Percentiles rank a stretch among this genome's conserved stretches.
Evolutionary conservation across 495 filamentous ascomycete genomes (phyloP).

Genomic region (Neurospora sp.): DNA sequence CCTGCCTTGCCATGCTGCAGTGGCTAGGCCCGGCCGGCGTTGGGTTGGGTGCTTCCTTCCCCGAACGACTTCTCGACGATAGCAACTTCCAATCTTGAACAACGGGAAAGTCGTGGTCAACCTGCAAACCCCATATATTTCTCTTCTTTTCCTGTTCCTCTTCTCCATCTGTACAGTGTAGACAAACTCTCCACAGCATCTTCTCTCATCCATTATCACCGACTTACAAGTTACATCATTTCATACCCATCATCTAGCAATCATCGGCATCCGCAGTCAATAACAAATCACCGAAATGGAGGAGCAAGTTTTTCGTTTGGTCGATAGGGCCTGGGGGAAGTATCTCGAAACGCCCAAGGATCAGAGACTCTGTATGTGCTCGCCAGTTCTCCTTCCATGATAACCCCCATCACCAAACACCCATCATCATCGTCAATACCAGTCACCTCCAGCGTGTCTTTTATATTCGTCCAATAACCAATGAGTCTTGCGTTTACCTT

Average conservation of each 20-base stretch:
- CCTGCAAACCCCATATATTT: too few relatives aligned
- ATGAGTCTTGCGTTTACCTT: too few relatives aligned
- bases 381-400: neutral
- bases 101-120: neutral
- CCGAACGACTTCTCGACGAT: neutral
- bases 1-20: neutral
- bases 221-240: neutral
- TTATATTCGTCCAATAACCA: neutral
- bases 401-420: neutral
- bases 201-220: neutral
- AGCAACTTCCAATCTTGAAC: neutral
- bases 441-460: neutral
- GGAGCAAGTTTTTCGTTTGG: slow-evolving; percentile 59
- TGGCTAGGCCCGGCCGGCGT: neutral
- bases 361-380: slow-evolving; percentile 29
- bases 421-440: neutral
- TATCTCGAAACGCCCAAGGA: slow-evolving; percentile 22
- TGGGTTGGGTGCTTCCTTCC: neutral
- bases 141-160: neutral
- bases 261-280: neutral
- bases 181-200: neutral
- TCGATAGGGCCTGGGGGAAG: slow-evolving; percentile 62
- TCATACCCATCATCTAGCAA: neutral
- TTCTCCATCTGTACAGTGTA: neutral
- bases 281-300: slow-evolving; percentile 48